Base-by-base conservation (phyloP, 257 asterid genomes). In the Solanum ossicruentum region DNA sequence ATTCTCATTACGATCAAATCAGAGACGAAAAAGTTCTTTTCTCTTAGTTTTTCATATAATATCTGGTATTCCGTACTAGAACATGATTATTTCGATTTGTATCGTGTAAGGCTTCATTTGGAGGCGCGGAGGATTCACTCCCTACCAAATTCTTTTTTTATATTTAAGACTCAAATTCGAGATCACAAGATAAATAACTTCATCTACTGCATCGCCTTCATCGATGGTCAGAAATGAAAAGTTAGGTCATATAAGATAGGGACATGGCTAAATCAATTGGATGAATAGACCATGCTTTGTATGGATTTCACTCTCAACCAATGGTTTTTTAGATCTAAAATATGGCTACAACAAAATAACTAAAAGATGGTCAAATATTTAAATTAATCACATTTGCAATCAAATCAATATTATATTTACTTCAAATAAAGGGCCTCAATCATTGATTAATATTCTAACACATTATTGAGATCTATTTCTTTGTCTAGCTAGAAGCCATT, bases 401-500 rank as follows among this genome's bases (percentile, higher is more conserved):
- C 49, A 67, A 79, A 67, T 70, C 54, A 51, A 55, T 54, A 58
- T 71, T 69, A 69, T 84, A 85, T 82, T 58, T 57, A 65, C 26
- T 21, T 84, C 21, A 45, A 73, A 18, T 51, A 65, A 70, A 80
- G 57, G 65, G 21, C 47, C 75, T 60, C 86, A 88, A 88, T 89
- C 79, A 90, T 88, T 89, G 86, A 86, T 87, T 78, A 83, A 84
- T 86, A 69, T 84, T 84, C 82, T 61, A 75, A 67, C 49, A 69
- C 43, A 81, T 32, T 56, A 85, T 84, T 89, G 86, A 87, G 91
- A 85, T 91, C 90, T 87, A 88, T 88, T 73, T 84, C 89, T 5
- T 85, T 90, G 94, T 90, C 89, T 84, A 89, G 71, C 90, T 84
- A 89, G 71, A 84, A 87, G 85, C 83, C 84, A 43, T 83, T 75